Evolutionary conservation across 495 filamentous ascomycete genomes (phyloP).

Genomic region (Elaphomyces granulatus): DNA sequence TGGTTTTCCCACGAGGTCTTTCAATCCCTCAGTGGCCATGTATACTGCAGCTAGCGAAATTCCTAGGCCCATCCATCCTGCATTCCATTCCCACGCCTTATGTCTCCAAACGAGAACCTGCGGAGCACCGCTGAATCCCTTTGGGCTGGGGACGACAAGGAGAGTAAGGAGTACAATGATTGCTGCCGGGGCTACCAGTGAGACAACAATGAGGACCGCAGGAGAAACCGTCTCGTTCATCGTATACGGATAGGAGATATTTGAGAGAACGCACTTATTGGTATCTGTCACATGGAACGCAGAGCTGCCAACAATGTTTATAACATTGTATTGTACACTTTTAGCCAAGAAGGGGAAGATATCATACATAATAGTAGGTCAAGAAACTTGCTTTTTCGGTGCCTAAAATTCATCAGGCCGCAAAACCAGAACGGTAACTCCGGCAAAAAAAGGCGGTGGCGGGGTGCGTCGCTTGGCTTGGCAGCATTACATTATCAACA

Average conservation of each 20-base stretch:
- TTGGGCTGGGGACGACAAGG: conserved; percentile 34
- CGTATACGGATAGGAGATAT: conserved; percentile 43
- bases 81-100: conserved; percentile 52
- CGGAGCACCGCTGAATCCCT: conserved; percentile 13
- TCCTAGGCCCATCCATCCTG: conserved; percentile 47
- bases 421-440: too few relatives aligned
- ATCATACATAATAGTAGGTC: too few relatives aligned
- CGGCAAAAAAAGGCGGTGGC: too few relatives aligned
- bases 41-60: conserved; percentile 40
- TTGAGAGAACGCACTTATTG: too few relatives aligned
- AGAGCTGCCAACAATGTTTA: too few relatives aligned
- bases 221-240: conserved; percentile 41
- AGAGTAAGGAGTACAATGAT: conserved; percentile 35
- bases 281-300: too few relatives aligned
- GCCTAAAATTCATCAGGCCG: too few relatives aligned
- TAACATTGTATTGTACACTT: too few relatives aligned
- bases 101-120: conserved; percentile 23
- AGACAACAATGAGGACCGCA: conserved; percentile 32
- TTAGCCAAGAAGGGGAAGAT: too few relatives aligned
- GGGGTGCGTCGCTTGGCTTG: too few relatives aligned
- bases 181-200: conserved; percentile 38
- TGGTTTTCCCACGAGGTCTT: conserved; percentile 49
- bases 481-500: too few relatives aligned
- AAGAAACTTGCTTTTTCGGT: too few relatives aligned
- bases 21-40: conserved; percentile 46